Conservation (phyloP, 306 rosid genomes). For the Rosa persica region DNA sequence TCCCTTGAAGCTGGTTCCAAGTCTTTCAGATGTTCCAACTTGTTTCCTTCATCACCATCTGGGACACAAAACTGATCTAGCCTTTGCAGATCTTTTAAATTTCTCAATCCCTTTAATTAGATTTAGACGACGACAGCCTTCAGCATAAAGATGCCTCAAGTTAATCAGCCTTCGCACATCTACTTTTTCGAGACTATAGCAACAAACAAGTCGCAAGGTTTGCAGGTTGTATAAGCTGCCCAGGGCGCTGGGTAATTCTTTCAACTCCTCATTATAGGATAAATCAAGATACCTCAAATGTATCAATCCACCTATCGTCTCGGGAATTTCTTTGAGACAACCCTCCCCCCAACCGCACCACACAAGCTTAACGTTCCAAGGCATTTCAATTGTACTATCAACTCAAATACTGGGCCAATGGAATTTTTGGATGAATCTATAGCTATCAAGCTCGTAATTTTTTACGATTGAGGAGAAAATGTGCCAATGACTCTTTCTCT, state of each 20-base stretch:
- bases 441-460: background rate
- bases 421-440: accelerated
- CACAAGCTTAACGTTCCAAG: background rate
- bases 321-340: background rate
- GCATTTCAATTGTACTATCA: background rate
- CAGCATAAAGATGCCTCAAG: background rate
- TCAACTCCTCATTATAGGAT: accelerated
- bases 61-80: accelerated
- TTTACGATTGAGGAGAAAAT: background rate
- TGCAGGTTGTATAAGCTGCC: background rate
- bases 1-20: background rate
- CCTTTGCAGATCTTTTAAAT: background rate
- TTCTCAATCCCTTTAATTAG: background rate
- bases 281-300: constrained; percentile 10
- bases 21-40: background rate
- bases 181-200: accelerated
- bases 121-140: accelerated
- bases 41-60: background rate
- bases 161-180: background rate
- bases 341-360: too few relatives aligned
- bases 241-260: background rate
- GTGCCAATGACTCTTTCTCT: accelerated
- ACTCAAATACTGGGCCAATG: background rate
- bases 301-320: background rate
- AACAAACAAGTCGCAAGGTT: background rate